A percentile compares a stretch with the other conserved stretches of the same genome.
phyloP scores from a whole-genome alignment of 2,329 filamentous ascomycete genomes.

The Beauveria brongniartii region DNA sequence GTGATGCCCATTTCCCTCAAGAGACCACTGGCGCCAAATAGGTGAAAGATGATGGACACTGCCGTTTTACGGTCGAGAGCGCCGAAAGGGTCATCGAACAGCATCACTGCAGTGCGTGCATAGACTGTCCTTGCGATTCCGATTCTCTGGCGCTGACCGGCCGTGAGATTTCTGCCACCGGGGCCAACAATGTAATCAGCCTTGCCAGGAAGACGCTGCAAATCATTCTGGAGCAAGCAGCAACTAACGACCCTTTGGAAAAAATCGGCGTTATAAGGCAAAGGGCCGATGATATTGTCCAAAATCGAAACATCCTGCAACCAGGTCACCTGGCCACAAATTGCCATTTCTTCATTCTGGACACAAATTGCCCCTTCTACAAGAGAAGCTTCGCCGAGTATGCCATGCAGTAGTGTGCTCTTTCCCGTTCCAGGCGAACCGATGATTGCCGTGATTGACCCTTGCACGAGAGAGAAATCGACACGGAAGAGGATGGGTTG shows the following conservation, averaged over 20 bases:
- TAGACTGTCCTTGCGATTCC: conserved; percentile 6
- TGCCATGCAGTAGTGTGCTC: conserved; percentile 2
- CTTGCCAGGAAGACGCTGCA: not conserved
- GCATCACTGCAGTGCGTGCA: conserved; percentile 3
- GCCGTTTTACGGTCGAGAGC: conserved; percentile 3
- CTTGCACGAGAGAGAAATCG: not conserved
- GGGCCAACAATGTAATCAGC: conserved; percentile 1
- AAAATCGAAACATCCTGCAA: not conserved
- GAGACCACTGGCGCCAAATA: conserved; percentile 3
- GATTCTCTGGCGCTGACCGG: conserved; percentile 1
- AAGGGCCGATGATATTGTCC: conserved; percentile 5
- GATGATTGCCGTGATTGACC: conserved; percentile 1
- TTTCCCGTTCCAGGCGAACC: not conserved
- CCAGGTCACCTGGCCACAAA: conserved; percentile 6
- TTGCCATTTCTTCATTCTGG: conserved; percentile 1
- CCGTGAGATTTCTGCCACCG: not conserved
- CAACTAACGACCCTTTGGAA: not conserved
- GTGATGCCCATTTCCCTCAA: conserved; percentile 7
- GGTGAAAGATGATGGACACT: conserved; percentile 5
- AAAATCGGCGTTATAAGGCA: conserved; percentile 3
- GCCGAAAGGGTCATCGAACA: conserved; percentile 6
- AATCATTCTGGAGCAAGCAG: not conserved
- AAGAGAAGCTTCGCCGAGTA: conserved; percentile 4
- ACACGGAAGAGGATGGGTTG: conserved; percentile 6
- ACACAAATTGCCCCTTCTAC: not conserved